phyloP scores from a whole-genome alignment of 441 rosid genomes.

The Adansonia gregorii region DNA sequence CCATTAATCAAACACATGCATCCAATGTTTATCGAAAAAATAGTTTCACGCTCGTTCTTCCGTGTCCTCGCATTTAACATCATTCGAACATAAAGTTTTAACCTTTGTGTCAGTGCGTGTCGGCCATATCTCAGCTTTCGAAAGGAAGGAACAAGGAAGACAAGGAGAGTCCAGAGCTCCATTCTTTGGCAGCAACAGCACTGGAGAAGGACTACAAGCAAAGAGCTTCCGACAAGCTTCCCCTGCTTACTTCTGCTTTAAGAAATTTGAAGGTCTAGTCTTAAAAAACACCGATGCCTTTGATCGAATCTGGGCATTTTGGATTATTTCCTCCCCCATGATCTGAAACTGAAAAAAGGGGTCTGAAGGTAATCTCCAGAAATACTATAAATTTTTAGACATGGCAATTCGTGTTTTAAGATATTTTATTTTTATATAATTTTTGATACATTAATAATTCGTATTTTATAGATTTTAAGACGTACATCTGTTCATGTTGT shows the following conservation, averaged over 20 bases:
- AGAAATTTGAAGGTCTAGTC: conserved; percentile 64
- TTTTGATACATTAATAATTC: too few relatives aligned
- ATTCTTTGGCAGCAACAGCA: conserved; percentile 63
- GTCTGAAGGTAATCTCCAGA: background rate
- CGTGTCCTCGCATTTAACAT: background rate
- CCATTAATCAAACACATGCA: background rate
- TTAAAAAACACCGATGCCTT: conserved; percentile 17
- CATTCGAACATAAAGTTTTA: conserved; percentile 11
- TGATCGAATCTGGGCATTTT: conserved; percentile 19
- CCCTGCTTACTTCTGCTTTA: conserved; percentile 62
- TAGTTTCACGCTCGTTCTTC: background rate
- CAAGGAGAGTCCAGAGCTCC: conserved; percentile 77
- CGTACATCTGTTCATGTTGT: too few relatives aligned
- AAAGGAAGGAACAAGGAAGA: conserved; percentile 88
- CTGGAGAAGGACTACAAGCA: conserved; percentile 88
- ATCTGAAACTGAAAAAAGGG: conserved; percentile 14
- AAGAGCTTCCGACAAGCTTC: conserved; percentile 69
- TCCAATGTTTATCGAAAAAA: background rate
- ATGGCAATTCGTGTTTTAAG: too few relatives aligned
- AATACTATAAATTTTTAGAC: background rate
- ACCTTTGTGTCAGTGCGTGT: conserved; percentile 54
- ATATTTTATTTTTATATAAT: too few relatives aligned
- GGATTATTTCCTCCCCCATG: background rate
- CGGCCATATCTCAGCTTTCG: conserved; percentile 77
- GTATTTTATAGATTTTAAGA: too few relatives aligned